Percentiles rank a stretch among this genome's conserved stretches.
Evolutionary conservation across 305 asterid species (phyloP).

Genomic region (Petunia hybrid): DNA sequence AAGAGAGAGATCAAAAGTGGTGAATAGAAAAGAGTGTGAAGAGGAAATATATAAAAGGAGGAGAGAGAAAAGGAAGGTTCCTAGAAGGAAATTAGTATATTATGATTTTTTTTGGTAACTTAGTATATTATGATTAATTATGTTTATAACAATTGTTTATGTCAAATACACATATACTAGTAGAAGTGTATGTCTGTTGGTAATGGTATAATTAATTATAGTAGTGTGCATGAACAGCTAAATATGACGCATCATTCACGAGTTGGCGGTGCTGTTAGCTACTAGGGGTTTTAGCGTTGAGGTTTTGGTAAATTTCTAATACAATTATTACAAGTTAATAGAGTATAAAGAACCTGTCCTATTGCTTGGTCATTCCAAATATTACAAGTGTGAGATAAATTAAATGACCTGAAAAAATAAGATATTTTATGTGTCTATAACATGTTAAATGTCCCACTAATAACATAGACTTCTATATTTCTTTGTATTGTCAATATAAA

Average conservation of each 20-base stretch:
- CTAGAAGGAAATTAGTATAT: conserved; percentile 31
- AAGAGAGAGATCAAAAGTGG: conserved; percentile 38
- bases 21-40: conserved; percentile 44
- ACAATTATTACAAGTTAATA: too few relatives aligned
- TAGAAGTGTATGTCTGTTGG: conserved; percentile 33
- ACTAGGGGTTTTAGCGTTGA: too few relatives aligned
- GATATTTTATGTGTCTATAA: too few relatives aligned
- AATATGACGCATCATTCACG: conserved; percentile 34
- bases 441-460: too few relatives aligned
- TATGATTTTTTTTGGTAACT: neutral
- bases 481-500: too few relatives aligned
- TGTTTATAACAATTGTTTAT: neutral
- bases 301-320: too few relatives aligned
- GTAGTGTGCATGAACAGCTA: conserved; percentile 29
- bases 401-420: too few relatives aligned
- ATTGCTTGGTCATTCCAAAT: too few relatives aligned
- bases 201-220: neutral
- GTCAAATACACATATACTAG: conserved; percentile 32
- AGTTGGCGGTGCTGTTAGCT: neutral
- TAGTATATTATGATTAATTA: conserved; percentile 20
- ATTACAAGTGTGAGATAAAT: too few relatives aligned
- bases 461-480: too few relatives aligned
- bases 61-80: conserved; percentile 40
- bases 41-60: conserved; percentile 46
- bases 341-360: too few relatives aligned